phyloP scores from a whole-genome alignment of 495 filamentous ascomycete genomes.

The Hypoxylon lenormandii region DNA sequence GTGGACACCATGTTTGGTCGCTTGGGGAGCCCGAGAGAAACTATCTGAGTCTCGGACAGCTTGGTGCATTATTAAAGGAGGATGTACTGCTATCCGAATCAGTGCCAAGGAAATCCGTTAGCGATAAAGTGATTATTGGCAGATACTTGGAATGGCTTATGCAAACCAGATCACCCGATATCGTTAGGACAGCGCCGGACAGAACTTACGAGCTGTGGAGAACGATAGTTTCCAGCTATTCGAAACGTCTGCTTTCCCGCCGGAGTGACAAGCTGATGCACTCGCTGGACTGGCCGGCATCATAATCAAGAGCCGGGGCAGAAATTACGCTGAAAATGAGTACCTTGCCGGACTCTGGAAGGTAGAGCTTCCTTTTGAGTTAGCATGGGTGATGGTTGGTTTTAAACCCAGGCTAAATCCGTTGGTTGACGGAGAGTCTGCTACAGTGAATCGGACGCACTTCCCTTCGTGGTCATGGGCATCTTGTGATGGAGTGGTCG shows the following conservation, averaged over 20 bases:
- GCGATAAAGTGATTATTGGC: too few species aligned
- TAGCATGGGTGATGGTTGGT: not conserved
- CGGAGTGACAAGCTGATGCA: not conserved
- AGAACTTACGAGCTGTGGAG: not conserved
- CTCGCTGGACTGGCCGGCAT: not conserved
- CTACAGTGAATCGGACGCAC: not conserved
- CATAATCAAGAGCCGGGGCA: not conserved
- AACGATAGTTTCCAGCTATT: not conserved
- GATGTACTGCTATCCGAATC: too few species aligned
- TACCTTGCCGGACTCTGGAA: not conserved
- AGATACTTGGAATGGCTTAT: too few species aligned
- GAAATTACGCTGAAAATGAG: not conserved
- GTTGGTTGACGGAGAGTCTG: not conserved
- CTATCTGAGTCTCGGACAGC: not conserved
- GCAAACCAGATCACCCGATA: too few species aligned
- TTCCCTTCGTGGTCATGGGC: not conserved
- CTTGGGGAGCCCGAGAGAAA: not conserved
- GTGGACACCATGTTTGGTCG: slow-evolving; percentile 41
- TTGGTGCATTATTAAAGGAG: not conserved
- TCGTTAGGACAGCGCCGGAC: too few species aligned
- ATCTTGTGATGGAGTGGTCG: not conserved
- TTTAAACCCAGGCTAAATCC: not conserved
- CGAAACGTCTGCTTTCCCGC: not conserved
- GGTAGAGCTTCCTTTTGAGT: not conserved
- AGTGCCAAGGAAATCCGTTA: too few species aligned